Evolutionary conservation across 2,329 filamentous ascomycete species (phyloP), one percentile per base, ranked within the genome.

Genomic region (Teratosphaeria destructans): DNA sequence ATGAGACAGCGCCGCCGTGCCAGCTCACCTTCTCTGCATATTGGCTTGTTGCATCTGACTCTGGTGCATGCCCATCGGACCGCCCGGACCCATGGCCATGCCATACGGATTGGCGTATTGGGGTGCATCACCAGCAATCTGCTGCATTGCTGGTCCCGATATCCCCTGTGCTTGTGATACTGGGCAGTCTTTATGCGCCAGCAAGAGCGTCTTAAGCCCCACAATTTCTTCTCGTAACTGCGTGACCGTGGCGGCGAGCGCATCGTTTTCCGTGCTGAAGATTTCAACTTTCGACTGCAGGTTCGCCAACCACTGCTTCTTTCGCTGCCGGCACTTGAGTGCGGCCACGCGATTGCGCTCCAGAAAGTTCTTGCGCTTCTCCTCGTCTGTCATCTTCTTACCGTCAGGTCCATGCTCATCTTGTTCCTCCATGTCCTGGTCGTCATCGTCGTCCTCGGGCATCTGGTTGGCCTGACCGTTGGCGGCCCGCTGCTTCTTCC

Each of bases 281-380:
- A 95, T 81, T 73, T 99, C 94, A 16, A 97, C 93, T 75, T 97
- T 97, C 59, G 85, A 84, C 74, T 99, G 94, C 1, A 99, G 81
- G 67, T 96, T 97, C 35, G 89, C 89, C 60, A 97, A 83, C 94
- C 94, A 99, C 73, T 97, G 94, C 81, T 99, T 99, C 81, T 99
- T 99, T 23, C 94, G 85, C 74, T 99, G 94, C 62, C 94, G 88
- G 75, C 94, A 99, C 72, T 99, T 99, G 61, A 99, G 80, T 3
- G 94, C 94, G 63, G 94, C 94, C 65, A 99, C 91, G 72, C 94
- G 96, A 65, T 26, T 27, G 32, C 94, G 83, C 72, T 99, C 94
- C 2, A 99, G 79, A 74, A 99, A 99, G 73, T 97, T 99, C 78
- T 95, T 96, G 52, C 94, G 84, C 79, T 99, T 99, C 78, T 99